Percentiles rank a stretch among this genome's conserved stretches.
Conservation (phyloP, 441 rosid species). For the Corymbia calophylla region DNA sequence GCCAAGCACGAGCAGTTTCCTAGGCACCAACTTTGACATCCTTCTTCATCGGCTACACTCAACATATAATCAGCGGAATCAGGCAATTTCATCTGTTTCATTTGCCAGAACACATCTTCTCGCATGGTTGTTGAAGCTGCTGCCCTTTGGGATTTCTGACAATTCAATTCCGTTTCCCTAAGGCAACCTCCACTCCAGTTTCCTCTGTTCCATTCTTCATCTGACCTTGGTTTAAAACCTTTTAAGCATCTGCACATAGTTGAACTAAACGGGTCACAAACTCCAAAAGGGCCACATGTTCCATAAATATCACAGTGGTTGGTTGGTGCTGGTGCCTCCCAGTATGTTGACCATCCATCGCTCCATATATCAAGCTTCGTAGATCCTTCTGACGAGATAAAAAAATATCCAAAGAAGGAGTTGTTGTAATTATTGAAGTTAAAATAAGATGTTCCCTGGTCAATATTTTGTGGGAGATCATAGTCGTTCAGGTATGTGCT, state of each 20-base stretch:
- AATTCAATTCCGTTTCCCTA: neutral
- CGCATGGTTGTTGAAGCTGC: neutral
- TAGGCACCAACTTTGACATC: neutral
- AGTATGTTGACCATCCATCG: neutral
- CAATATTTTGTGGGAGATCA: neutral
- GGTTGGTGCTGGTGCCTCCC: neutral
- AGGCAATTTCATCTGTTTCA: neutral
- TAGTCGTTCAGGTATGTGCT: neutral
- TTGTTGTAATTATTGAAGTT: neutral
- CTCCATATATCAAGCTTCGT: accelerated
- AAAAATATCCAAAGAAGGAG: neutral
- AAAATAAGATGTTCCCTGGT: neutral
- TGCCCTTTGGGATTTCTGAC: neutral
- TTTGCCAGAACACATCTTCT: neutral
- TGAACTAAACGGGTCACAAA: neutral
- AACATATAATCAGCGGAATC: neutral
- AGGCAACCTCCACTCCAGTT: neutral
- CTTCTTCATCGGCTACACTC: neutral
- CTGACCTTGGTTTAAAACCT: neutral
- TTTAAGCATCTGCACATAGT: neutral
- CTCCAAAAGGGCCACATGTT: neutral
- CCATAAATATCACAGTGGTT: neutral
- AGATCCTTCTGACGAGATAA: neutral
- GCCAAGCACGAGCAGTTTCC: neutral
- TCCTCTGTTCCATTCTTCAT: neutral